A percentile compares a stretch with the other conserved stretches of the same genome.
These are phyloP conservation scores for Diplocarpon mali DNA, from an alignment of 2,329 filamentous ascomycete genomes.

Conservation along the genomic window DNA sequence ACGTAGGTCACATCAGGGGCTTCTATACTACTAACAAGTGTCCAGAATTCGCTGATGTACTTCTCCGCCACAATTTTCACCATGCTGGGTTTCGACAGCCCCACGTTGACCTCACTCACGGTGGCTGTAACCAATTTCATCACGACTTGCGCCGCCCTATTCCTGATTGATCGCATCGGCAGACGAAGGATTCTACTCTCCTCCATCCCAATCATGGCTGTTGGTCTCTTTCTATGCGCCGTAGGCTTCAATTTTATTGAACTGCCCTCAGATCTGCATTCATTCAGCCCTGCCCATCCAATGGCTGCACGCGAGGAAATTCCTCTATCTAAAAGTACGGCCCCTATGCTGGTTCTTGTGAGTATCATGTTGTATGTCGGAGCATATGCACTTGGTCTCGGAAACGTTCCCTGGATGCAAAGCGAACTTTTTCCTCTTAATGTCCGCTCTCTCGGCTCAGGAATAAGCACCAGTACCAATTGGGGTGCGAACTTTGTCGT, in stretches of 20 bases:
- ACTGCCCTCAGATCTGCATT: conserved; percentile 18
- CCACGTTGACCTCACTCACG: conserved; percentile 68
- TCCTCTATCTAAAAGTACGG: conserved; percentile 22
- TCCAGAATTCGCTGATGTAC: conserved; percentile 80
- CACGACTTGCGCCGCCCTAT: conserved; percentile 65
- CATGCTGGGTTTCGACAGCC: conserved; percentile 65
- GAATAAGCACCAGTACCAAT: conserved; percentile 67
- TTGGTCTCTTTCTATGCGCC: conserved; percentile 60
- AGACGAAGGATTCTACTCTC: conserved; percentile 69
- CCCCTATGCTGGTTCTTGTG: conserved; percentile 50
- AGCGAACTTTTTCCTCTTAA: conserved; percentile 77
- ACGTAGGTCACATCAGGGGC: conserved; percentile 26
- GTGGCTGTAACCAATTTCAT: conserved; percentile 76
- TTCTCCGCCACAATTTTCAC: conserved; percentile 76
- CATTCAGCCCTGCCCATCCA: conserved; percentile 20
- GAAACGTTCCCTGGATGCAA: conserved; percentile 94
- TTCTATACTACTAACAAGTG: conserved; percentile 2
- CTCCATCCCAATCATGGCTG: conserved; percentile 75
- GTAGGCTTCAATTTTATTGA: conserved; percentile 56
- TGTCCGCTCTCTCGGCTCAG: conserved; percentile 62
- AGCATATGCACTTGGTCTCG: conserved; percentile 75
- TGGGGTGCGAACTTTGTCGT: conserved; percentile 83
- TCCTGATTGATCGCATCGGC: conserved; percentile 69
- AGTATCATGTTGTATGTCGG: conserved; percentile 78
- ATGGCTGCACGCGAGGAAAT: conserved; percentile 15